Evolutionary conservation across 306 rosid genomes (phyloP), one percentile per base, ranked within the genome.

Genomic region (Benincasa hispida): DNA sequence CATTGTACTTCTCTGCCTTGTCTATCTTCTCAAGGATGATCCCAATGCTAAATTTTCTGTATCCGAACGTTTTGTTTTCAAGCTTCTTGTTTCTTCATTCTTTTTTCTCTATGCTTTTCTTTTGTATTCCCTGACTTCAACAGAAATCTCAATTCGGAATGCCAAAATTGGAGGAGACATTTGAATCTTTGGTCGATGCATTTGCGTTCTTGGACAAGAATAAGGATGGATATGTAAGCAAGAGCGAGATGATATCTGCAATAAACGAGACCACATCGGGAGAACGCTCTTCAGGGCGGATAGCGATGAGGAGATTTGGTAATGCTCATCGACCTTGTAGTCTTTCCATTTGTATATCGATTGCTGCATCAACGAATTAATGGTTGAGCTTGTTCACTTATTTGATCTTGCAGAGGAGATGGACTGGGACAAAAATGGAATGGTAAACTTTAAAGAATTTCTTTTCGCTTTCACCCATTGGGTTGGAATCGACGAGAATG

Each of bases 361-460:
- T 60, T 60, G 67, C 67, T 60, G 77, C 28, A 74, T 19, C 62
- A 15, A 11, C 15, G 74, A 15, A 8, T n/a, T 41, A 17, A 60
- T 50, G 51, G 54, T 9, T 48, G 28, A 13, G 22, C 15, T 47
- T 34, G 51, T 12, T 78, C 73, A 6, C 54, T 76, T 72, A 21
- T 24, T 21, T 73, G 80, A 82, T 79, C 72, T 50, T 83, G 81
- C 97, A 93, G 98, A 91, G 79, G 98, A 93, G 82, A 93, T 93
- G 98, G 98, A 93, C 81, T 93, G 98, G 98, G 97, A 93, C 76
- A 88, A 85, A 75, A 93, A 93, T 83, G 98, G 98, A 85, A 93
- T 91, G 98, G 98, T 93, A 74, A 93, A 88, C 90, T 88, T 91
- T 76, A 93, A 92, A 86, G 99, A 94, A 79, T 94, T 92, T 81